These are phyloP conservation scores for Boletus austroedulis DNA, from an alignment of 1,284 basidiomycete genomes.

Conservation along the genomic window DNA sequence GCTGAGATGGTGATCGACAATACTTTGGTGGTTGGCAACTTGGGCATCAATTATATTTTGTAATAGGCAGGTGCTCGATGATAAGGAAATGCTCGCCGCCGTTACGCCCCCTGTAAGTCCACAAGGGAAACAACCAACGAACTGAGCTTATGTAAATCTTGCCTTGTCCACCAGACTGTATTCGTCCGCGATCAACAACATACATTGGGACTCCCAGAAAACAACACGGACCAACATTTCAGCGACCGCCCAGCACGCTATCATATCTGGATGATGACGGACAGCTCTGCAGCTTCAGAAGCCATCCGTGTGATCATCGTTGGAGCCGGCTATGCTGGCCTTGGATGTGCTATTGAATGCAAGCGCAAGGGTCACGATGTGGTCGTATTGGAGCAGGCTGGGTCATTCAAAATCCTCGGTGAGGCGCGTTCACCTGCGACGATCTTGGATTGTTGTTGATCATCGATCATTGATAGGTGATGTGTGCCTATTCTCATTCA, in stretches of 20 bases:
- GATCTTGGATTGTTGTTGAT: neutral
- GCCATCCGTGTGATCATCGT: constrained; percentile 22
- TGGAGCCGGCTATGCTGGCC: constrained; percentile 33
- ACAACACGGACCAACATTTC: neutral
- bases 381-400: constrained; percentile 27
- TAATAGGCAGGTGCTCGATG: too few relatives aligned
- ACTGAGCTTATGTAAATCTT: too few relatives aligned
- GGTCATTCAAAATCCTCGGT: constrained; percentile 16
- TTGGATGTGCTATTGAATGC: constrained; percentile 34
- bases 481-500: neutral
- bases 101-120: too few relatives aligned
- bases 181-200: too few relatives aligned
- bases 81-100: too few relatives aligned
- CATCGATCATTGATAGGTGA: constrained; percentile 5
- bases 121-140: too few relatives aligned
- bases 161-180: neutral
- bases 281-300: neutral
- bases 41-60: too few relatives aligned
- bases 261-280: neutral
- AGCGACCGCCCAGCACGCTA: neutral
- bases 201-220: neutral
- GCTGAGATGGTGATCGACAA: too few relatives aligned
- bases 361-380: constrained; percentile 31
- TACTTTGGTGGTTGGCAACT: too few relatives aligned
- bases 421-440: neutral